A percentile compares a stretch with the other conserved stretches of the same genome.
phyloP scores from a whole-genome alignment of 108 stramenopile genomes.

The Nannochloropsis gaditana region DNA sequence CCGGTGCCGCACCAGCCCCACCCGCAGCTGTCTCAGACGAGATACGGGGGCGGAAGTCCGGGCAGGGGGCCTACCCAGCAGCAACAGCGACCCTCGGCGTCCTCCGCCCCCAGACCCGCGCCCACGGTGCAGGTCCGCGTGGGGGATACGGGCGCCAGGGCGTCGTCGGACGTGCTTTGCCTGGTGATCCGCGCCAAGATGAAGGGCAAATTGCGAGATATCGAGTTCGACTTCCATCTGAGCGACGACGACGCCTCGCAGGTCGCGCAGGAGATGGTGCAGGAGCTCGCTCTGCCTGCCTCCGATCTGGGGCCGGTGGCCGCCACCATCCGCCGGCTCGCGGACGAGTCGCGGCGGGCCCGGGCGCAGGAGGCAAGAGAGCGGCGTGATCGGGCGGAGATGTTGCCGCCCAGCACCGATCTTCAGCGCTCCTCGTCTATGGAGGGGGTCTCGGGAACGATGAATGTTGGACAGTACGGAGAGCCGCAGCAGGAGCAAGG shows the following conservation, averaged over 20 bases:
- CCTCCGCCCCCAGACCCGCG: neutral
- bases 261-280: neutral
- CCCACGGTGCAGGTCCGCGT: neutral
- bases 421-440: neutral
- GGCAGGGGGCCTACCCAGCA: neutral
- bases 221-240: constrained; percentile 38
- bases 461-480: neutral
- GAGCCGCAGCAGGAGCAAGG: neutral
- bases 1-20: neutral
- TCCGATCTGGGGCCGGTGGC: neutral
- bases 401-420: neutral
- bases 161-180: constrained; percentile 25
- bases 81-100: neutral
- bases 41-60: neutral
- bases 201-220: constrained; percentile 37
- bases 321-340: neutral
- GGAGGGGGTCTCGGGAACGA: neutral
- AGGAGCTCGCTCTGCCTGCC: neutral
- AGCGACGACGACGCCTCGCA: constrained; percentile 27
- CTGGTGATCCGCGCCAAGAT: constrained; percentile 38
- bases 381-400: neutral
- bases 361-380: neutral
- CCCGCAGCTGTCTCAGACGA: neutral
- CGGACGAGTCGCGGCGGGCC: neutral
- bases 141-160: constrained; percentile 12